Percentiles rank a stretch among this genome's conserved stretches.
Evolutionary conservation across 2,329 filamentous ascomycete genomes (phyloP).

Genomic region (Epichloe brachyelytri): DNA sequence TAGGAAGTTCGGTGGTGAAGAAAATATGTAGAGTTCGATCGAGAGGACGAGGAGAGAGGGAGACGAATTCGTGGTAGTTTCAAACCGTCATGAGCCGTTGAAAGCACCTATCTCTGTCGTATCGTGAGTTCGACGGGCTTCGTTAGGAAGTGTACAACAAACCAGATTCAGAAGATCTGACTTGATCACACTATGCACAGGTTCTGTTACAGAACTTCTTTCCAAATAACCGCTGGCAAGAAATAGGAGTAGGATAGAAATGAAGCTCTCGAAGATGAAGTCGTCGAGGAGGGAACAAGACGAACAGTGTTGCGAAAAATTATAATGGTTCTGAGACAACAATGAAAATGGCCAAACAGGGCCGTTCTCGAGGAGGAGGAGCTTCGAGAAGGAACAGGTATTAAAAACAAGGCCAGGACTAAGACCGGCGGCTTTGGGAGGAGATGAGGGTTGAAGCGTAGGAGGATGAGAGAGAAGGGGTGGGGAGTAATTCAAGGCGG

Average conservation of each 20-base stretch:
- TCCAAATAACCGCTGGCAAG: constrained; percentile 2
- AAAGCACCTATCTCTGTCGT: background rate
- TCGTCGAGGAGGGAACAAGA: constrained; percentile 6
- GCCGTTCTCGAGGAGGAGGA: constrained; percentile 6
- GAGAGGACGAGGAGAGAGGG: background rate
- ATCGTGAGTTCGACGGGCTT: constrained; percentile 1
- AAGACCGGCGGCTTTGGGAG: background rate
- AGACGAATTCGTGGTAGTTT: background rate
- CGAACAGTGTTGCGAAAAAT: background rate
- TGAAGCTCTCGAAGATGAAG: background rate
- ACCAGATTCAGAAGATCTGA: constrained; percentile 1
- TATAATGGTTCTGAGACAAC: background rate
- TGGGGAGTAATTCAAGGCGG: background rate
- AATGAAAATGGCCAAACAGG: background rate
- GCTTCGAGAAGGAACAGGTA: constrained; percentile 3
- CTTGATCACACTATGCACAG: background rate
- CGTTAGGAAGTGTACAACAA: background rate
- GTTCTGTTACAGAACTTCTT: constrained; percentile 3
- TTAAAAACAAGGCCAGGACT: background rate
- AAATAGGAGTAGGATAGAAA: background rate
- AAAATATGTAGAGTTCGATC: background rate
- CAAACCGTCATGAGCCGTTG: constrained; percentile 1
- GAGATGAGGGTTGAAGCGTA: background rate
- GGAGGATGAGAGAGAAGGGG: background rate
- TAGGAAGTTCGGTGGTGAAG: background rate